Base-by-base conservation (phyloP, 2,329 filamentous ascomycete genomes). In the Colletotrichum sp. region DNA sequence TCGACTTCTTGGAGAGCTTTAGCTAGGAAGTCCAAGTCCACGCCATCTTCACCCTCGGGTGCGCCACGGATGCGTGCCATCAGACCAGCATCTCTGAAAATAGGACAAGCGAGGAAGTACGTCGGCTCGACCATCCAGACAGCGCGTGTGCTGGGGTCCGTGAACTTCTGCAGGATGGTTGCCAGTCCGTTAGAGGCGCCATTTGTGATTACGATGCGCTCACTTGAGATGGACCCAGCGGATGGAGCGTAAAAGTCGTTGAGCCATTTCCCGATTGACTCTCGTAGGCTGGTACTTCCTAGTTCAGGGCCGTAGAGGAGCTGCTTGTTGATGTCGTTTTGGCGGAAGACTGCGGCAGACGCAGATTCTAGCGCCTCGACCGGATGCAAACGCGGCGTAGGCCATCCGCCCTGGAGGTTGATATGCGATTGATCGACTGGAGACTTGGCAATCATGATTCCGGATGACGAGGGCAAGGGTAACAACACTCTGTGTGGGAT, bases 161-260 rank as follows among this genome's bases (percentile, higher is more conserved):
- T 94, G 81, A 94, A 98, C 43, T 94, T 94, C 83, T 94, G 92
- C 65, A 98, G 86, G 7, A 98, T 86, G 80, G 92, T 94, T 0
- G 94, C 95, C 4, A 98, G 83, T 81, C 93, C 95, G 87, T 98
- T 95, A 78, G 92, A 94, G 5, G 96, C 96, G 16, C 96, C 96
- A 59, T 95, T 95, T 0, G 94, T 95, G 82, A 98, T 93, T 81
- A 92, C 94, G 69, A 98, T 93, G 39, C 95, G 90, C 5, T 91
- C 88, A 4, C 88, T 81, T 16, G 88, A 86, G 6, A 83, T n/a
- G 26, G 32, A 34, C 4, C 26, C 55, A 10, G 55, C 18, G 2
- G 55, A 21, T 21, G 59, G 52, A 12, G 30, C 30, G 82, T 95
- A 96, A 80, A 93, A 93, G 2, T 81, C 79, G 3, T 87, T 89